Base-by-base conservation (phyloP, 805 yeast species). In the Yarrowia bubula region DNA sequence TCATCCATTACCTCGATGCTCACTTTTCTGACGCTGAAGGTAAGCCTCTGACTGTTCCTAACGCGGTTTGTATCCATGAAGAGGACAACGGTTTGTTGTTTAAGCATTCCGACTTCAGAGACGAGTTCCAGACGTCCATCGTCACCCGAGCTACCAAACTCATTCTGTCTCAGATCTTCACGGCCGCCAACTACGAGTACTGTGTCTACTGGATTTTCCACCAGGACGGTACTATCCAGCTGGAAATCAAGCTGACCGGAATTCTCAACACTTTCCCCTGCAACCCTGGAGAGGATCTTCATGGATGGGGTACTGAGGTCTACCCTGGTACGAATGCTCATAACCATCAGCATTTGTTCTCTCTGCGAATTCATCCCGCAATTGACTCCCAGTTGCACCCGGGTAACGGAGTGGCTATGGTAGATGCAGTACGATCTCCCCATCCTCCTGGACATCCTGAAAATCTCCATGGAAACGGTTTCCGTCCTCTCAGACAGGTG, bases 121-220 rank as follows among this genome's bases (percentile, higher is more conserved):
- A 89, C 75, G 84, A 81, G 73, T 88, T 87, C 77, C 85, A 84
- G 68, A 89, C 93, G 64, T 51, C 58, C 3, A 51, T 51, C 7
- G 88, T 85, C 67, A 86, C 91, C 61, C 84, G 96, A 78, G 88
- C 91, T 60, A 86, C 88, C 70, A 86, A 83, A 75, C 81, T 89
- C 75, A 82, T 88, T 66, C 79, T 89, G 65, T 88, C 92, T 28
- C 93, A 89, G 77, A 87, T 89, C 73, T 89, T 89, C 79, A 89
- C 96, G 58, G 93, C 93, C 71, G 91, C 92, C 58, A 89, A 89
- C 81, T 88, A 88, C 75, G 96, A 89, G 79, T 89, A 89, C 80
- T 87, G 92, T 78, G 79, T 89, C 74, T 89, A 89, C 81, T 89
- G 92, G 91, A 84, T 80, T 69, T 86, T 89, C 78, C 83, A 88